These are phyloP conservation scores for Erythrophleum ivorense DNA, from an alignment of 331 rosid species.

Conservation along the genomic window DNA sequence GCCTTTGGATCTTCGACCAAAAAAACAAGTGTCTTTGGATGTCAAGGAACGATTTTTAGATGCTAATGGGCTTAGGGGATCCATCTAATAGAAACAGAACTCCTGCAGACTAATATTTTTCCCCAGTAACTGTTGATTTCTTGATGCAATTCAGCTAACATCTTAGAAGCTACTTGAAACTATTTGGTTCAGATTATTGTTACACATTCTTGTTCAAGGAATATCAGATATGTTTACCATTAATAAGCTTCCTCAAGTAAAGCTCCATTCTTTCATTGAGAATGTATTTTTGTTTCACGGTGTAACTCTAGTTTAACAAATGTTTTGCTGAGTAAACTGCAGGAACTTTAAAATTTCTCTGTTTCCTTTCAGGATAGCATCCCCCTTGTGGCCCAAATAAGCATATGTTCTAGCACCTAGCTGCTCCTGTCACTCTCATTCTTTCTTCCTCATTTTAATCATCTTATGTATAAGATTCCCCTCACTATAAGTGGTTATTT, in stretches of 20 bases:
- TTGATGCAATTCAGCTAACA: background rate
- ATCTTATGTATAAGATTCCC: background rate
- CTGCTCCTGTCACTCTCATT: background rate
- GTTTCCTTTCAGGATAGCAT: background rate
- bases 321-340: background rate
- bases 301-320: background rate
- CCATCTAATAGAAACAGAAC: background rate
- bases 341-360: background rate
- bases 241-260: background rate
- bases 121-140: background rate
- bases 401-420: background rate
- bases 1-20: background rate
- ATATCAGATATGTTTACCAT: background rate
- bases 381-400: background rate
- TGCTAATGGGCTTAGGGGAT: background rate
- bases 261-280: background rate
- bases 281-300: background rate
- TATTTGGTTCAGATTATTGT: background rate
- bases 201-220: background rate
- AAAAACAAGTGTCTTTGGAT: background rate
- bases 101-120: background rate
- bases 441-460: background rate
- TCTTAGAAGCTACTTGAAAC: background rate
- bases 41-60: background rate
- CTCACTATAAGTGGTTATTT: background rate